phyloP scores from a whole-genome alignment of 371 early-diverging fungal genomes.

The Circinella umbellata region DNA sequence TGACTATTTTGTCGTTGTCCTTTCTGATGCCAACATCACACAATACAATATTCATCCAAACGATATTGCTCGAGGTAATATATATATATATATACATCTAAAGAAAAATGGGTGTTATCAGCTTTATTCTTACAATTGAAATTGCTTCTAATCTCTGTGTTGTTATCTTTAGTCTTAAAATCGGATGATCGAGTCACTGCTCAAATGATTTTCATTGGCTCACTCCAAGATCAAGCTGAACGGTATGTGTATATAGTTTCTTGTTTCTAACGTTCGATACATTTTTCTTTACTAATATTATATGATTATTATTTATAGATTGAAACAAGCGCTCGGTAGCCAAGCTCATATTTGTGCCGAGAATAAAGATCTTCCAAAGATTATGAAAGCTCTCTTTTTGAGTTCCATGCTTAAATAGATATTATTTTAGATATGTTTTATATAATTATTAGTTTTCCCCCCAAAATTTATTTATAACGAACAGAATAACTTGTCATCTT shows the following conservation, averaged over 20 bases:
- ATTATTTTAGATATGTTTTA: background rate
- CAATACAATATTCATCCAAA: slow-evolving; percentile 83
- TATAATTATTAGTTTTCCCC: no score
- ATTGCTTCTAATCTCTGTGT: background rate
- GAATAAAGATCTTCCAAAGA: slow-evolving; percentile 82
- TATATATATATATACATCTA: no score
- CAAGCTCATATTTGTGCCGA: slow-evolving; percentile 73
- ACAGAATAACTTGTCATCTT: no score
- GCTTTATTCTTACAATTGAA: no score
- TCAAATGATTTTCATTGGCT: slow-evolving; percentile 76
- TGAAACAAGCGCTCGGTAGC: slow-evolving; percentile 67
- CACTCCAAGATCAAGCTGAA: slow-evolving; percentile 68
- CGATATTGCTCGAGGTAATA: slow-evolving; percentile 70
- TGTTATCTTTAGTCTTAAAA: slow-evolving; percentile 54
- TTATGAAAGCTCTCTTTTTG: slow-evolving; percentile 79
- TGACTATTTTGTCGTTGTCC: slow-evolving; percentile 78
- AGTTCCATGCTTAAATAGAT: slow-evolving; percentile 69
- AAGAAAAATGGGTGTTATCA: no score
- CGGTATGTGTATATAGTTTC: slow-evolving; percentile 43
- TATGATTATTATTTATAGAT: slow-evolving; percentile 24
- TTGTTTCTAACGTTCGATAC: background rate
- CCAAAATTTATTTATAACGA: no score
- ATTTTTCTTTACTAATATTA: background rate
- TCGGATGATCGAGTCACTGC: slow-evolving; percentile 72
- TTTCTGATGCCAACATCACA: slow-evolving; percentile 87